Base-by-base conservation (phyloP, 1,139 yeast species). In the Kodamaea fungicola region DNA sequence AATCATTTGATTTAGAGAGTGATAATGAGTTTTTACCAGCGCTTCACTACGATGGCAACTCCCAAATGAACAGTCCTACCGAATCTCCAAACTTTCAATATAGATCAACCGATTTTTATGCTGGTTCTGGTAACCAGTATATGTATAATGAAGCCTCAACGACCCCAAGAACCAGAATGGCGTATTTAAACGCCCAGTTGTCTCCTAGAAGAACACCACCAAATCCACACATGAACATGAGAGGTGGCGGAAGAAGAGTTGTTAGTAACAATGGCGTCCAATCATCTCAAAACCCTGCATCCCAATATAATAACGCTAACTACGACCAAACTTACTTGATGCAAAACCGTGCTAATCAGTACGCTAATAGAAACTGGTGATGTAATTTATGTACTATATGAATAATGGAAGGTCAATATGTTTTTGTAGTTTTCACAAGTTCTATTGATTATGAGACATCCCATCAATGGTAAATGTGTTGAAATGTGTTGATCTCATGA, bases 11-110 rank as follows among this genome's bases (percentile, higher is more conserved):
- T 47, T 55, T 71, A 32, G 88, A 80, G 54, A 85, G 83, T 45
- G 90, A 83, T 56, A 55, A 75, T 44, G 89, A 81, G 59, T 83
- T 83, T 57, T 80, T 85, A 49, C 88, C 88, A 50, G 50, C 54
- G 28, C 52, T 63, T 30, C 62, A 65, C 5, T 33, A 40, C n/a
- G 55, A 51, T 10, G 24, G 30, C 10, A 28, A 31, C 33, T 28
- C 31, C 9, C 33, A 29, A 22, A 28, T 32, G 30, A 22, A 8
- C 12, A 35, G 40, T 12, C 43, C 43, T 6, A 34, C 27, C 26
- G 42, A 37, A 12, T 46, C 50, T 2, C 50, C 48, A 10, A 35
- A 37, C 12, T 42, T 40, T 31, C 49, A 42, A 16, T 44, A 41
- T 32, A 33, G 50, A 28, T 26, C 37, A 12, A 39, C 38, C 16